A percentile compares a stretch with the other conserved stretches of the same genome.
Conservation (phyloP, 495 filamentous ascomycete genomes). For the Penicillium samsonianum region DNA sequence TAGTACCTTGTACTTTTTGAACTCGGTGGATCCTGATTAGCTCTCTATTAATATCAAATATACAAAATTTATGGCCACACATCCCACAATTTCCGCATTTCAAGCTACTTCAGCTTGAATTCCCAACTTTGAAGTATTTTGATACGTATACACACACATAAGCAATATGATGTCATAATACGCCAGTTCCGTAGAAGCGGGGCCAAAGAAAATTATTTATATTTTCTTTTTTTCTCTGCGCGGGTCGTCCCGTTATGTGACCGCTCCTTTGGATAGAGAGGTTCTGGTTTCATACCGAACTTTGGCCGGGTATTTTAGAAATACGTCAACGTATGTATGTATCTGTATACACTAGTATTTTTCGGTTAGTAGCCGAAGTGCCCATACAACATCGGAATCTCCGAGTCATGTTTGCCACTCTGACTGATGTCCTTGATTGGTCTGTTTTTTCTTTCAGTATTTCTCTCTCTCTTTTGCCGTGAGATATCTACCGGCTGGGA, state of each 20-base stretch:
- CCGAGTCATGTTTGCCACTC: too few species aligned
- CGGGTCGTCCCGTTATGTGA: constrained; percentile 13
- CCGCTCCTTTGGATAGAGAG: not conserved
- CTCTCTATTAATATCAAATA: too few species aligned
- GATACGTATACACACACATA: not conserved
- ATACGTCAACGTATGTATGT: not conserved
- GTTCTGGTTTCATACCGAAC: not conserved
- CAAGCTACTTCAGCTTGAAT: too few species aligned
- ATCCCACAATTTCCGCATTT: too few species aligned
- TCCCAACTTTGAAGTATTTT: too few species aligned
- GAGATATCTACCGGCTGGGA: not conserved
- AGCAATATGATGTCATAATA: not conserved
- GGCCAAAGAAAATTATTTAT: not conserved
- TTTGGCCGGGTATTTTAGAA: not conserved
- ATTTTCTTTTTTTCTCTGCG: not conserved
- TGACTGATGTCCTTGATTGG: not conserved
- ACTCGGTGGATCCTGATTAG: too few species aligned
- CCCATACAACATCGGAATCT: not conserved
- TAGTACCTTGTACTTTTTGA: too few species aligned
- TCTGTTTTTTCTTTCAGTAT: not conserved
- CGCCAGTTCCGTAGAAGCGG: constrained; percentile 8
- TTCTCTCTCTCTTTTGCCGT: not conserved
- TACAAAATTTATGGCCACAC: too few species aligned
- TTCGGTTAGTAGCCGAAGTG: not conserved
- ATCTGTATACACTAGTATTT: constrained; percentile 1